phyloP scores from a whole-genome alignment of 1,284 basidiomycete genomes.

The Ustilago shanxiensis region DNA sequence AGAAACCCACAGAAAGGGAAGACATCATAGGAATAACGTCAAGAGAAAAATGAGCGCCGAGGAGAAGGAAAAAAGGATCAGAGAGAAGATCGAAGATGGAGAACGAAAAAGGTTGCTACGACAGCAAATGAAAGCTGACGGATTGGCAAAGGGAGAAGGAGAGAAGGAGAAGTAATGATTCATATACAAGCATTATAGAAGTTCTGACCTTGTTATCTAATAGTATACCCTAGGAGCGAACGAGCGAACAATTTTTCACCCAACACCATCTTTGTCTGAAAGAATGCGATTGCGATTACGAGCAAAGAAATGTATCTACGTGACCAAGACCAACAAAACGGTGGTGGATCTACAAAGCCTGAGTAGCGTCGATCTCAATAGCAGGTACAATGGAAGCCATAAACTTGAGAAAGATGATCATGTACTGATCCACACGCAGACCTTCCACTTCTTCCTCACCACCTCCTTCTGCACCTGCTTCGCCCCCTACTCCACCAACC shows the following conservation, averaged over 20 bases:
- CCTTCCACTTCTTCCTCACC: constrained; percentile 57
- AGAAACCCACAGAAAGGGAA: constrained; percentile 73
- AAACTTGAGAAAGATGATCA: constrained; percentile 69
- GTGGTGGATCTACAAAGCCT: constrained; percentile 37
- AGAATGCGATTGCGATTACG: not conserved
- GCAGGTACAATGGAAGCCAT: constrained; percentile 68
- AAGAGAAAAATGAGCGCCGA: constrained; percentile 17
- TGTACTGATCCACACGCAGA: constrained; percentile 67
- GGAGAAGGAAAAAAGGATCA: constrained; percentile 19
- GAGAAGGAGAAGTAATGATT: not conserved
- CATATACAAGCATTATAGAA: not conserved
- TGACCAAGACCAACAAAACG: not conserved
- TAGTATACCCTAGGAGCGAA: constrained; percentile 27
- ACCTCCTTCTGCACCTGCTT: constrained; percentile 35
- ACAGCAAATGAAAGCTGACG: not conserved
- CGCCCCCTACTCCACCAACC: not conserved
- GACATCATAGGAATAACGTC: constrained; percentile 33
- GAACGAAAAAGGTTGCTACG: not conserved
- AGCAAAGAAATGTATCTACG: not conserved
- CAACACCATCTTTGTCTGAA: not conserved
- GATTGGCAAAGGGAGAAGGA: not conserved
- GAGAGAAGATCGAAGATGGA: constrained; percentile 6
- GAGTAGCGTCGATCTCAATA: constrained; percentile 68
- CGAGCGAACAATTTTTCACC: constrained; percentile 14
- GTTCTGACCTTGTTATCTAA: not conserved